Base-by-base conservation (phyloP, 1,139 yeast species). In the Hansenula anomala region DNA sequence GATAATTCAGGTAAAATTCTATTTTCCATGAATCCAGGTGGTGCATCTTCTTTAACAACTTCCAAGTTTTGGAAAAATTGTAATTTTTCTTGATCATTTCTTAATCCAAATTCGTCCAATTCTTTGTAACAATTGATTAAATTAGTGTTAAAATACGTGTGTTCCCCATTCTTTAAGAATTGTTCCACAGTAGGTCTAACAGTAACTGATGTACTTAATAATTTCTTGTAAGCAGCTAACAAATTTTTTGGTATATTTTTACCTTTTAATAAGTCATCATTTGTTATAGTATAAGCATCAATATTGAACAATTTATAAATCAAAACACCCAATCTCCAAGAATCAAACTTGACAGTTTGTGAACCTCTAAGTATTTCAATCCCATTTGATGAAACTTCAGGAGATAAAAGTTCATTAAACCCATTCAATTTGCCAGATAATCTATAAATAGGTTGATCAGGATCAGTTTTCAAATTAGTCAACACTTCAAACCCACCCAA, bases 401-500 rank as follows among this genome's bases (percentile, higher is more conserved):
- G 69, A 2, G 80, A 73, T 20, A 66, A 46, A 32, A 63, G 57
- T 32, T 52, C 55, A 8, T 52, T 46, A 24, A 63, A 54, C 6
- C 59, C 62, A 3, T 67, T 66, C 24, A 66, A 45, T 10, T 48
- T 43, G 13, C 51, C 28, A 15, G 48, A 43, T 12, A 38, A 42
- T 10, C 47, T 43, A 31, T 59, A 70, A 3, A 72, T 51, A 3
- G 75, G 72, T 40, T 67, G 73, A 40, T 75, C 75, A 4, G 75
- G 72, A 42, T 77, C 82, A 1, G 71, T 62, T 19, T 63, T 64
- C 40, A 69, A 53, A 45, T 71, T 76, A 2, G 83, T 71, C 40
- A 84, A 68, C 5, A 85, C 60, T 58, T 90, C 97, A 52, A 89
- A 77, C 1, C 96, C 96, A 47, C 86, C 85, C 20, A 90, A 58